Conservation (phyloP, 495 filamentous ascomycete species). For the Aspergillus heteromorphus region DNA sequence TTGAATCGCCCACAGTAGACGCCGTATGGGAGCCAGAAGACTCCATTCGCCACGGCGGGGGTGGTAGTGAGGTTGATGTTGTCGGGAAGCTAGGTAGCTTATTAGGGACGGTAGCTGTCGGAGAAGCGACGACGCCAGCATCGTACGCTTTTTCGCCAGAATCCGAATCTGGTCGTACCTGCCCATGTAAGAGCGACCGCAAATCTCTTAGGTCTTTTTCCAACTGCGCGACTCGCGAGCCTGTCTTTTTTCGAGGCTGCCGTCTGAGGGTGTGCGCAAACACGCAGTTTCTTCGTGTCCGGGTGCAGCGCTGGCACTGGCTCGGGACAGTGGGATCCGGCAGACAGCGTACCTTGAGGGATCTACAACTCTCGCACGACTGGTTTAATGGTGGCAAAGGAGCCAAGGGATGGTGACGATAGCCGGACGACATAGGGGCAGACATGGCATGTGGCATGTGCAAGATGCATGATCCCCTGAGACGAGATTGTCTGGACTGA, state of each 20-base stretch:
- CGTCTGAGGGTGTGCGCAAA: neutral
- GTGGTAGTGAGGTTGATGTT: neutral
- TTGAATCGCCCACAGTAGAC: neutral
- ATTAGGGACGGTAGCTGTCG: neutral
- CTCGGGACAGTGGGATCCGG: neutral
- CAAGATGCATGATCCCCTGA: neutral
- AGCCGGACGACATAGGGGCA: neutral
- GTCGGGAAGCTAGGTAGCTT: neutral
- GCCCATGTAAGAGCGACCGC: neutral
- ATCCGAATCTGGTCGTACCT: neutral
- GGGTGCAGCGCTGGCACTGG: neutral
- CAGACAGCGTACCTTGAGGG: neutral
- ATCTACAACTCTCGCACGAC: neutral
- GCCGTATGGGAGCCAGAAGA: neutral
- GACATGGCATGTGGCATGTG: constrained; percentile 1
- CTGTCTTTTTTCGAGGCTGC: neutral
- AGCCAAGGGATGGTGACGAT: neutral
- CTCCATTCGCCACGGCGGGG: neutral
- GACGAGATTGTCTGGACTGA: neutral
- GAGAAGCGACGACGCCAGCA: neutral
- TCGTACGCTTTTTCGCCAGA: no score
- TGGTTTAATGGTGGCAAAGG: neutral
- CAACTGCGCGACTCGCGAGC: neutral
- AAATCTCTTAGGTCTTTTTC: neutral
- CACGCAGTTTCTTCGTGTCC: neutral